Evolutionary conservation across 495 filamentous ascomycete species (phyloP).

Genomic region (Trichoderma erinaceum): DNA sequence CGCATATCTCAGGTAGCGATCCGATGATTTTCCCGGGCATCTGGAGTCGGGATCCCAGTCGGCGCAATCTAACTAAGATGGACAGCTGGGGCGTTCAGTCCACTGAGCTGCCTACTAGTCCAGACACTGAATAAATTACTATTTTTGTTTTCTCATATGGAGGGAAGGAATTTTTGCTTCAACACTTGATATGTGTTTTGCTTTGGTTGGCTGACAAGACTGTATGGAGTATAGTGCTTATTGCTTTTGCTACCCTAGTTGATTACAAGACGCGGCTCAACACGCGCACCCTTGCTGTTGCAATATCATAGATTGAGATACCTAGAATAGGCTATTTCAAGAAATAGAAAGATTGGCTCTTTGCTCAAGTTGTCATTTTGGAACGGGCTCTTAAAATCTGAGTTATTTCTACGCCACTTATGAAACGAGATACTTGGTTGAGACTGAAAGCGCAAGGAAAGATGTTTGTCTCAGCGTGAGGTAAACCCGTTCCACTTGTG

Average conservation of each 20-base stretch:
- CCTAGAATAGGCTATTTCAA: neutral
- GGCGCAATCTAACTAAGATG: neutral
- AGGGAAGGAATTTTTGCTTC: neutral
- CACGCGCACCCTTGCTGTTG: neutral
- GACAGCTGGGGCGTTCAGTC: conserved; percentile 1
- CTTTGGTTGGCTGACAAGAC: neutral
- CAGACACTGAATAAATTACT: neutral
- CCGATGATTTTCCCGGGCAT: conserved; percentile 69
- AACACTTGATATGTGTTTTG: no score
- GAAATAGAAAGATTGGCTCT: neutral
- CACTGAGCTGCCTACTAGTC: neutral
- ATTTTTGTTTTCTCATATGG: neutral
- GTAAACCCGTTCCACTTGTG: no score
- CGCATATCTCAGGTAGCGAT: conserved; percentile 50
- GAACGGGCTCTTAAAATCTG: no score
- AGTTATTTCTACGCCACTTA: no score
- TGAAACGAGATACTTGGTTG: no score
- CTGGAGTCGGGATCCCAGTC: conserved; percentile 27
- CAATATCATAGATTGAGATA: neutral
- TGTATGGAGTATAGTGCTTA: neutral
- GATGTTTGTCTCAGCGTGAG: no score
- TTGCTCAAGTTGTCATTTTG: no score
- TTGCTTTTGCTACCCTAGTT: neutral
- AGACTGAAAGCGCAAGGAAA: no score
- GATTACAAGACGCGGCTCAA: neutral